Conservation (phyloP, 2,329 filamentous ascomycete genomes). For the Amauroascus niger region DNA sequence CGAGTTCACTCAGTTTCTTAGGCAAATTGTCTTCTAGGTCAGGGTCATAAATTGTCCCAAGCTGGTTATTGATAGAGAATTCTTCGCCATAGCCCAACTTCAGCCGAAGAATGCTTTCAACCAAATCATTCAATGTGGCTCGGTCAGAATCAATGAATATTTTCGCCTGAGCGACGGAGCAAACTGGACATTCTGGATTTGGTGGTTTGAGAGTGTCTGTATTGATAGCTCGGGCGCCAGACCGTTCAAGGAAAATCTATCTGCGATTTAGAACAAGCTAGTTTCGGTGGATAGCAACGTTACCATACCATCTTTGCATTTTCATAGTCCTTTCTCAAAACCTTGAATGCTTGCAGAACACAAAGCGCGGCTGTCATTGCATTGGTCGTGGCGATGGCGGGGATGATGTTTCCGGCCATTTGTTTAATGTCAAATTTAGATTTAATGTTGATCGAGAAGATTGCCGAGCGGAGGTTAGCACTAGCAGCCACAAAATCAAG, state of each 20-base stretch:
- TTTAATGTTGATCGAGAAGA: slow-evolving; percentile 82
- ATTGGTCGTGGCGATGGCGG: slow-evolving; percentile 95
- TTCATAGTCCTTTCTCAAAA: slow-evolving; percentile 61
- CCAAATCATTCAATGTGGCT: slow-evolving; percentile 68
- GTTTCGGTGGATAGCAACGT: slow-evolving; percentile 5
- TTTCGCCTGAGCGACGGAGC: slow-evolving; percentile 60
- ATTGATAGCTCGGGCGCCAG: slow-evolving; percentile 49
- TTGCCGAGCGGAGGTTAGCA: slow-evolving; percentile 74
- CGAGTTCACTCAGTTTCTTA: slow-evolving; percentile 70
- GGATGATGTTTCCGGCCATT: slow-evolving; percentile 99
- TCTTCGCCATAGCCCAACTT: slow-evolving; percentile 73
- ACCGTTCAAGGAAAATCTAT: slow-evolving; percentile 68
- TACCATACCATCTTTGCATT: slow-evolving; percentile 60
- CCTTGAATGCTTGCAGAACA: slow-evolving; percentile 85
- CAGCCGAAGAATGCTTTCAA: slow-evolving; percentile 60
- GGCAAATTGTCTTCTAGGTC: slow-evolving; percentile 78
- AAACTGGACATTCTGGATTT: slow-evolving; percentile 75
- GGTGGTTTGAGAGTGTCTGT: slow-evolving; percentile 51
- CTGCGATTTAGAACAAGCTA: background rate
- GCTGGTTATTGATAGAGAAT: slow-evolving; percentile 64
- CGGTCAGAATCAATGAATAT: slow-evolving; percentile 58
- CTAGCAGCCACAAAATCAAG: slow-evolving; percentile 87
- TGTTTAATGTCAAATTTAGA: slow-evolving; percentile 96
- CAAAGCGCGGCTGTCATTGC: slow-evolving; percentile 90
- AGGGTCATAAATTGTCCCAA: slow-evolving; percentile 74